Evolutionary conservation across 371 early-diverging fungal genomes (phyloP).

Genomic region (Nematocida sp.): DNA sequence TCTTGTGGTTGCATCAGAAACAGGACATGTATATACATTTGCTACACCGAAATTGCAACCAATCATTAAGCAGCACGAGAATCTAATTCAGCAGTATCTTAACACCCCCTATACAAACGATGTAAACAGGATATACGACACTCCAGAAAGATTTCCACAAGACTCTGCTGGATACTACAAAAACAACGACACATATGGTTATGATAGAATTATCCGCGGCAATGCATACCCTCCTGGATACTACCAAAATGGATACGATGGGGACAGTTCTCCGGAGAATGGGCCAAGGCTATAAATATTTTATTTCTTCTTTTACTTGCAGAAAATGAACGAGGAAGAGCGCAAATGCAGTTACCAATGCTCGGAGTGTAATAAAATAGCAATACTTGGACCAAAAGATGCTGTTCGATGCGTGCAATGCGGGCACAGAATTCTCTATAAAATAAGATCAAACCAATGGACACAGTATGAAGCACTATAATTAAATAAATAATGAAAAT

Average conservation of each 20-base stretch:
- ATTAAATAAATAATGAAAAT: slow-evolving; percentile 7
- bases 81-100: slow-evolving; percentile 85
- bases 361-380: slow-evolving; percentile 45
- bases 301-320: slow-evolving; percentile 9
- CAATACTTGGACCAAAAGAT: slow-evolving; percentile 46
- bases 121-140: slow-evolving; percentile 47
- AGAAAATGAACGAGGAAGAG: slow-evolving; percentile 49
- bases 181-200: slow-evolving; percentile 35
- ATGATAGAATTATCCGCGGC: slow-evolving; percentile 45
- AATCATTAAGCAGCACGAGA: slow-evolving; percentile 82
- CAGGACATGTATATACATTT: slow-evolving; percentile 93
- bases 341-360: slow-evolving; percentile 50
- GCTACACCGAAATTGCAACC: slow-evolving; percentile 91
- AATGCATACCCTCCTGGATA: slow-evolving; percentile 41
- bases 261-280: slow-evolving; percentile 33
- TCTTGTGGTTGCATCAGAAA: slow-evolving; percentile 84
- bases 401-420: slow-evolving; percentile 44
- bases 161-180: slow-evolving; percentile 39
- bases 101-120: slow-evolving; percentile 70
- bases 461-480: slow-evolving; percentile 59
- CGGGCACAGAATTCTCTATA: slow-evolving; percentile 55
- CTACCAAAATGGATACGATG: slow-evolving; percentile 56
- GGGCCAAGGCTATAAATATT: slow-evolving; percentile 6
- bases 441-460: slow-evolving; percentile 41
- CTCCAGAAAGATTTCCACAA: slow-evolving; percentile 39